Conservation (phyloP, 2,329 filamentous ascomycete species). For the Alternaria triticimaculans region DNA sequence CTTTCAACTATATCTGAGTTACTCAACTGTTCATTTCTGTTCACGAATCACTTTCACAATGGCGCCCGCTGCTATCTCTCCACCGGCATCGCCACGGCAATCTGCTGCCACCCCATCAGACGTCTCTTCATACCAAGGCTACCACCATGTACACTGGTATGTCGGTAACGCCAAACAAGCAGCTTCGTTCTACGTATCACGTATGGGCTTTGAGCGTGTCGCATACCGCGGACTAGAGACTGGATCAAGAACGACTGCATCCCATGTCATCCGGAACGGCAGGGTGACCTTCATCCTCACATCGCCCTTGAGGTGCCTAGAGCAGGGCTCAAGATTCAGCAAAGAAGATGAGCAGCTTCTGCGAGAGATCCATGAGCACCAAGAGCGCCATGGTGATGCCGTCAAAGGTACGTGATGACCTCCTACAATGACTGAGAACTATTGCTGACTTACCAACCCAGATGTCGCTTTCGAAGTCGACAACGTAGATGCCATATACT, state of each 20-base stretch:
- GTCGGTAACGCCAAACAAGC: slow-evolving; percentile 97
- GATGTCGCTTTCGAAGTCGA: slow-evolving; percentile 96
- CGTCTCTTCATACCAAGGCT: slow-evolving; percentile 72
- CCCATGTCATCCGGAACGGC: slow-evolving; percentile 81
- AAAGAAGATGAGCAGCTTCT: slow-evolving; percentile 70
- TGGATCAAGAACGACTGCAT: slow-evolving; percentile 78
- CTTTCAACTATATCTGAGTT: not conserved
- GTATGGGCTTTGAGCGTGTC: slow-evolving; percentile 83
- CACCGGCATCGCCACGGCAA: slow-evolving; percentile 50
- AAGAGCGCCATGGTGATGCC: slow-evolving; percentile 87
- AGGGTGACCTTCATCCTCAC: slow-evolving; percentile 83
- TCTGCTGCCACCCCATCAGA: slow-evolving; percentile 32
- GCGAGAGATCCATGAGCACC: slow-evolving; percentile 78
- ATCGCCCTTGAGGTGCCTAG: slow-evolving; percentile 70
- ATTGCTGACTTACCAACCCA: slow-evolving; percentile 23
- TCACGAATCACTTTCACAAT: slow-evolving; percentile 18
- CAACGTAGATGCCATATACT: slow-evolving; percentile 80
- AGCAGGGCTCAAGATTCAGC: slow-evolving; percentile 39
- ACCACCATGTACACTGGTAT: slow-evolving; percentile 95
- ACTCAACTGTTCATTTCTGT: not conserved
- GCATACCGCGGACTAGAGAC: slow-evolving; percentile 91
- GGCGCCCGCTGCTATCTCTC: slow-evolving; percentile 47
- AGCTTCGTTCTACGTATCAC: slow-evolving; percentile 83
- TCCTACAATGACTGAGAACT: too few relatives aligned
- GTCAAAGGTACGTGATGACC: too few relatives aligned